A percentile compares a stretch with the other conserved stretches of the same genome.
phyloP scores from a whole-genome alignment of 192 early-diverging fungal genomes.

The Backusella parvicylindrica region DNA sequence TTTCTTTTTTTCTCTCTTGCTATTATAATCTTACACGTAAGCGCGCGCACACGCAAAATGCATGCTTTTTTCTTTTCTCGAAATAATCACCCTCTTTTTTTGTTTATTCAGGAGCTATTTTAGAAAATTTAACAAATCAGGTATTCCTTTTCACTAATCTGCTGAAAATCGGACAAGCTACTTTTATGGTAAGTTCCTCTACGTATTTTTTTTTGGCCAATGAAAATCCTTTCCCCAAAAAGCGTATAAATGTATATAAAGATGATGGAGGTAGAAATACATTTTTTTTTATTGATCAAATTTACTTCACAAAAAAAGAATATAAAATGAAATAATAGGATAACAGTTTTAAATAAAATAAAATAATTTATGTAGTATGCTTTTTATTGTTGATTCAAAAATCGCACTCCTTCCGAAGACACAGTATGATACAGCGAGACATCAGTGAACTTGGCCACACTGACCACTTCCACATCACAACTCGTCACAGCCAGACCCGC shows the following conservation, averaged over 20 bases:
- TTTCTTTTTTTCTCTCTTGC: too few species aligned
- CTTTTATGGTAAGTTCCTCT: background rate
- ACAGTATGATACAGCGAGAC: slow-evolving; percentile 8
- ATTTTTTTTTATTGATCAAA: too few species aligned
- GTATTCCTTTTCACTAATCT: background rate
- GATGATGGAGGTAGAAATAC: too few species aligned
- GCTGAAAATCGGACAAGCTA: background rate
- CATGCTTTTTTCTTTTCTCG: background rate
- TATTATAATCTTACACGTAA: background rate
- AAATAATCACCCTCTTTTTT: background rate
- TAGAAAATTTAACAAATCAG: background rate
- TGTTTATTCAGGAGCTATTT: background rate
- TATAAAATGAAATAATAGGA: too few species aligned
- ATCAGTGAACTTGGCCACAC: slow-evolving; percentile 27
- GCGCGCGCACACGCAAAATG: background rate
- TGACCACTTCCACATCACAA: slow-evolving; percentile 25
- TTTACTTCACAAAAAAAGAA: too few species aligned
- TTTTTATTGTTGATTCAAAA: slow-evolving; percentile 7
- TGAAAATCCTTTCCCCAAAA: too few species aligned
- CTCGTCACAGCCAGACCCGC: slow-evolving; percentile 26
- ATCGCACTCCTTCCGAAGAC: background rate
- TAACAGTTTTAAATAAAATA: too few species aligned
- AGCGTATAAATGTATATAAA: too few species aligned
- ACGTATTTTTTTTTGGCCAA: background rate
- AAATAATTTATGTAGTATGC: background rate